Base-by-base conservation (phyloP, 306 rosid species). In the Cicer yamashitae region DNA sequence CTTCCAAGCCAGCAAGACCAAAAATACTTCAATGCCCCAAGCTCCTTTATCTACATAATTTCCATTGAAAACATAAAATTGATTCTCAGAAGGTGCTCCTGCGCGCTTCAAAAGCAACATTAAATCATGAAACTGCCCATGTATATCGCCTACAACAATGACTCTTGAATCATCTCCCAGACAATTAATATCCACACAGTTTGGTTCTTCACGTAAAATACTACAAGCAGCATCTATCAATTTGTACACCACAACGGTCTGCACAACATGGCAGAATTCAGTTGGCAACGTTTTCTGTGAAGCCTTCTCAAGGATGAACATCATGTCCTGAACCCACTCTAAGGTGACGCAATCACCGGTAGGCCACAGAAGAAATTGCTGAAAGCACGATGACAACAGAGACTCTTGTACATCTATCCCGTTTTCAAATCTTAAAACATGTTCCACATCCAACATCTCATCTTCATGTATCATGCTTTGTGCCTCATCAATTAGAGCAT, bases 1-100 rank as follows among this genome's bases (percentile, higher is more conserved):
- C 98, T 93, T 93, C 97, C 93, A 91, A 34, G 94, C 96, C 81
- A 89, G 82, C 83, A 93, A 88, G 84, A 87, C 86, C 86, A 91
- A 77, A 68, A 91, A 79, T 40, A 91, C 96, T 84, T 94, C 98
- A 82, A 94, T 65, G 43, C 98, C 96, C 90, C 86, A 81, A 69
- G 94, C 91, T 84, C 96, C 97, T 74, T 81, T 84, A 79, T 83
- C 87, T 46, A 94, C 96, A 81, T 94, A 94, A 58, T 91, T 87
- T 48, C 98, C 98, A 85, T 88, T 91, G 82, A 89, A 91, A 75
- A 94, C 89, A 76, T 87, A 94, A 63, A 75, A 81, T 74, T 84
- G 97, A 71, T 80, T 85, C 84, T 90, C 91, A 47, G 94, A 94
- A 37, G 97, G 96, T 43, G 81, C 47, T 40, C 96, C 96, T 10